These are phyloP conservation scores for Plasmodium gonderi DNA, from an alignment of 169 alveolate genomes.

Conservation along the genomic window DNA sequence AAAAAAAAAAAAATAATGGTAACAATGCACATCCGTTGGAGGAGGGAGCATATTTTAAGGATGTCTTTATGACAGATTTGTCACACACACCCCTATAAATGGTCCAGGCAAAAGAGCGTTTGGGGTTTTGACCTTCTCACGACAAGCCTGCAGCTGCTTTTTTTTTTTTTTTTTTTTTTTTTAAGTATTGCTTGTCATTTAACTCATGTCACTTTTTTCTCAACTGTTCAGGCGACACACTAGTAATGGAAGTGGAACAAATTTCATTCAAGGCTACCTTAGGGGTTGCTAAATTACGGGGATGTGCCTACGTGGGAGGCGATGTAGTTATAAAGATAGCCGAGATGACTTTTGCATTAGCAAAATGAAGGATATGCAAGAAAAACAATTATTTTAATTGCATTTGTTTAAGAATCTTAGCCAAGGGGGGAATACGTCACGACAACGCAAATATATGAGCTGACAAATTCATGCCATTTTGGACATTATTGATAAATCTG, in stretches of 20 bases:
- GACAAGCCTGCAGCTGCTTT: background rate
- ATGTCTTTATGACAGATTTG: too few relatives aligned
- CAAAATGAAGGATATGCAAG: slow-evolving; percentile 11
- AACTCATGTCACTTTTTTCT: background rate
- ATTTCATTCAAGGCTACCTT: slow-evolving; percentile 75
- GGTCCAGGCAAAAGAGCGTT: background rate
- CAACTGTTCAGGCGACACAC: slow-evolving; percentile 77
- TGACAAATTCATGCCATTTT: slow-evolving; percentile 35
- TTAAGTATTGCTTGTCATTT: too few relatives aligned
- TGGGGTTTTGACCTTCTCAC: background rate
- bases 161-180: too few relatives aligned
- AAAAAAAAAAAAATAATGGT: background rate
- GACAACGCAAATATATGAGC: background rate
- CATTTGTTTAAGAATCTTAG: slow-evolving; percentile 18
- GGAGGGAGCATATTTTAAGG: background rate
- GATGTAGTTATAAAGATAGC: slow-evolving; percentile 71
- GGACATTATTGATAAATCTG: slow-evolving; percentile 64
- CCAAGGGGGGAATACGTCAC: background rate
- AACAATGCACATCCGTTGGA: background rate
- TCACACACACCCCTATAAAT: too few relatives aligned
- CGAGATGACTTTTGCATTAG: slow-evolving; percentile 81
- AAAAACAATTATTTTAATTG: background rate
- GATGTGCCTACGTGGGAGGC: slow-evolving; percentile 79
- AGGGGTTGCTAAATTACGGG: slow-evolving; percentile 80
- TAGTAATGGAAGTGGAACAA: slow-evolving; percentile 79